Evolutionary conservation across 768 basidiomycete genomes (phyloP).

Genomic region (Tephrocybe rancida): DNA sequence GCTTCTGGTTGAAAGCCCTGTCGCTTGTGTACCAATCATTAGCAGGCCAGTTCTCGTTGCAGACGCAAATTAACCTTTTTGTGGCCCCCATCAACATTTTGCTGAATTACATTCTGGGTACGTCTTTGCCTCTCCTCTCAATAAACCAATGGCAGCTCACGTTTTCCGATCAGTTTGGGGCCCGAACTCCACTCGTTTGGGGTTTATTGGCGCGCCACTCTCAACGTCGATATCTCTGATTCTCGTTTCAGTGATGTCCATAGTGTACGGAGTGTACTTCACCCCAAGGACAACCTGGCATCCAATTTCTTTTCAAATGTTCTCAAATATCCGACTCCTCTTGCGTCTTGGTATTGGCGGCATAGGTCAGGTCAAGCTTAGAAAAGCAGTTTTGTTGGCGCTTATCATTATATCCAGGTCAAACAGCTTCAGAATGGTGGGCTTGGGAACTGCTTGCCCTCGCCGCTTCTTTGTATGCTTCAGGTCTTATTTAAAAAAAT

Average conservation of each 20-base stretch:
- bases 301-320: slow-evolving; percentile 63
- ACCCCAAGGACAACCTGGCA: slow-evolving; percentile 69
- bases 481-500: neutral
- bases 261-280: slow-evolving; percentile 64
- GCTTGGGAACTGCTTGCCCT: slow-evolving; percentile 13
- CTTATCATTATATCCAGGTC: slow-evolving; percentile 37
- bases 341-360: slow-evolving; percentile 79
- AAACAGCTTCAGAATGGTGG: slow-evolving; percentile 68
- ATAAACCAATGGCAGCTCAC: neutral
- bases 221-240: slow-evolving; percentile 89
- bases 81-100: slow-evolving; percentile 84
- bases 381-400: neutral
- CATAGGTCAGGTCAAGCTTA: slow-evolving; percentile 44
- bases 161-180: slow-evolving; percentile 68
- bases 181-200: slow-evolving; percentile 70
- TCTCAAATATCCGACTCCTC: slow-evolving; percentile 68
- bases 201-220: slow-evolving; percentile 90
- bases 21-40: neutral
- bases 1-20: neutral
- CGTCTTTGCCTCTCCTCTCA: neutral
- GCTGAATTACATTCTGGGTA: slow-evolving; percentile 82
- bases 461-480: slow-evolving; percentile 4
- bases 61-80: slow-evolving; percentile 25
- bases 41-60: slow-evolving; percentile 12
- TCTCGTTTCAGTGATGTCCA: slow-evolving; percentile 63